Percentiles rank a stretch among this genome's conserved stretches.
These are phyloP conservation scores for Rosa multiflora DNA, from an alignment of 306 rosid genomes.

Conservation along the genomic window DNA sequence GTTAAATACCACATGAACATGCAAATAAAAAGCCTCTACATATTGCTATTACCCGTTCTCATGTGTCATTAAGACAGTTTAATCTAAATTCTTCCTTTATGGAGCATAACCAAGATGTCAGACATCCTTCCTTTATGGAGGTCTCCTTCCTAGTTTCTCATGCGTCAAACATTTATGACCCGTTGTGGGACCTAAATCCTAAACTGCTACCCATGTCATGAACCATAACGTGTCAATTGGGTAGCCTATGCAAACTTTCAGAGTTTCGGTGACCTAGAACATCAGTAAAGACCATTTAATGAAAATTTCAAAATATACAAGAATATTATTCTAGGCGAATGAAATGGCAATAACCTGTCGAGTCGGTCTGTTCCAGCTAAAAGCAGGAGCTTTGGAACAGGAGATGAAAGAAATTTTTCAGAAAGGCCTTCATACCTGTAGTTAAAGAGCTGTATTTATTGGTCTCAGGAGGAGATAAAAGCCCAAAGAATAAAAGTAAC, in stretches of 20 bases:
- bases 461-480: background rate
- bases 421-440: constrained; percentile 99
- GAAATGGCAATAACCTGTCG: constrained; percentile 60
- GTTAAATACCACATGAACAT: background rate
- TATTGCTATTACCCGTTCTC: too few species aligned
- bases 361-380: constrained; percentile 97
- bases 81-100: background rate
- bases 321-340: constrained; percentile 9
- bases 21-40: background rate
- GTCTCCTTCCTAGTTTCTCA: background rate
- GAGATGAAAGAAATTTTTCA: constrained; percentile 71
- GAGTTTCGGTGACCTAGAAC: background rate
- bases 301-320: background rate
- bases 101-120: background rate
- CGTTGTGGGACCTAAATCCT: background rate
- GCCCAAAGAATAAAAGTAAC: background rate
- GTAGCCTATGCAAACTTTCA: background rate
- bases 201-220: background rate
- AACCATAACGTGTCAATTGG: background rate
- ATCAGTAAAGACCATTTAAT: background rate
- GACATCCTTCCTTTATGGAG: background rate
- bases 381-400: constrained; percentile 86
- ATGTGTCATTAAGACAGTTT: background rate
- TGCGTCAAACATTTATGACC: background rate
- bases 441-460: background rate